A percentile compares a stretch with the other conserved stretches of the same genome.
phyloP scores from a whole-genome alignment of 2,329 filamentous ascomycete genomes.

The Paraphoma sp. region DNA sequence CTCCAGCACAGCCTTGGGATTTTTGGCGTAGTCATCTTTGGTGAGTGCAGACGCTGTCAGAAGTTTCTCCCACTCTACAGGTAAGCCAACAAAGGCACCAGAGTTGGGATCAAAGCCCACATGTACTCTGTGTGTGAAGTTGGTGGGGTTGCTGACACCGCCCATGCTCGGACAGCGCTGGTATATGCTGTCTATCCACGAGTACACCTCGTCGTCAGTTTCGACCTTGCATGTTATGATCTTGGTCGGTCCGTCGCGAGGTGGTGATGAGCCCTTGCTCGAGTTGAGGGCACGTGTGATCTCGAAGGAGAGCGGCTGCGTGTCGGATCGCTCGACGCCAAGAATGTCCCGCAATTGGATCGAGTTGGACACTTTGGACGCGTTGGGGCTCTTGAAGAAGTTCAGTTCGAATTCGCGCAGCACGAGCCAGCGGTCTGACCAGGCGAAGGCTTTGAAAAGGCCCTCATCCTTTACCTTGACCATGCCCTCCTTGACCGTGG shows the following conservation, averaged over 20 bases:
- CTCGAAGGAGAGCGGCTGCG: slow-evolving; percentile 91
- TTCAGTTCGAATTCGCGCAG: slow-evolving; percentile 91
- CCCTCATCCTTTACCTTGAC: slow-evolving; percentile 90
- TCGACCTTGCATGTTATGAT: slow-evolving; percentile 93
- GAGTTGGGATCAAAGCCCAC: slow-evolving; percentile 96
- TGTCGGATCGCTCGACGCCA: slow-evolving; percentile 88
- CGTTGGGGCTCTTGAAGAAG: slow-evolving; percentile 89
- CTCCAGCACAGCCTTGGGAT: slow-evolving; percentile 75
- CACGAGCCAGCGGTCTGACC: slow-evolving; percentile 92
- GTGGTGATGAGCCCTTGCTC: slow-evolving; percentile 66
- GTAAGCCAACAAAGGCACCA: slow-evolving; percentile 92
- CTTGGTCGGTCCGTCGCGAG: slow-evolving; percentile 80
- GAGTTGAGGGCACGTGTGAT: slow-evolving; percentile 77
- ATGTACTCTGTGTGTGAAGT: slow-evolving; percentile 96
- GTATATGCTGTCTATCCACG: slow-evolving; percentile 99
- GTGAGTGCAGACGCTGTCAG: slow-evolving; percentile 96
- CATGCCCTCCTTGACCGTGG: slow-evolving; percentile 68
- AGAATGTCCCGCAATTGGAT: slow-evolving; percentile 87
- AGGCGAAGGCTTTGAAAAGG: slow-evolving; percentile 79
- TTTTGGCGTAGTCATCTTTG: slow-evolving; percentile 97
- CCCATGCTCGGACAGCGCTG: slow-evolving; percentile 97
- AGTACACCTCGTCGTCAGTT: slow-evolving; percentile 94
- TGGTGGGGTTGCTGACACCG: slow-evolving; percentile 96
- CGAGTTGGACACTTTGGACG: slow-evolving; percentile 80
- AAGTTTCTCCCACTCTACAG: slow-evolving; percentile 95